Conservation (phyloP, 1,284 basidiomycete species). For the Ceratobasidium sp. region DNA sequence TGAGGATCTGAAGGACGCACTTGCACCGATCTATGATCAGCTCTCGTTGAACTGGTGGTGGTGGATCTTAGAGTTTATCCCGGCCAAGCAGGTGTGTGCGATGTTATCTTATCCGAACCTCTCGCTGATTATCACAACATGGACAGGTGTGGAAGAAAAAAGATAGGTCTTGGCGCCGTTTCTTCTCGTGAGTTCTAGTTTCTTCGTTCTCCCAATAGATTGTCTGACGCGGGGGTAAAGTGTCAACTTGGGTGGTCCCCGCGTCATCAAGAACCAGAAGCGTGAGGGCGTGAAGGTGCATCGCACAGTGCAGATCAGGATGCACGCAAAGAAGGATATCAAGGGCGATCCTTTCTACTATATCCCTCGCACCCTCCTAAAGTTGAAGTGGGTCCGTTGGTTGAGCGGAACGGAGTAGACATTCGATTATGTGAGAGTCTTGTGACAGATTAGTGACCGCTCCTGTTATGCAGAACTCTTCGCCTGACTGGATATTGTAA, state of each 20-base stretch:
- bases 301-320: constrained; percentile 29
- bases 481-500: too few relatives aligned
- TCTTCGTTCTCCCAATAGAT: neutral
- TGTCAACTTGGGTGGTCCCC: constrained; percentile 35
- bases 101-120: neutral
- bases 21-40: constrained; percentile 42
- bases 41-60: constrained; percentile 45
- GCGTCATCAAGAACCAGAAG: constrained; percentile 40
- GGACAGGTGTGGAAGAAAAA: constrained; percentile 39
- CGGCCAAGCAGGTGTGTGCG: constrained; percentile 33
- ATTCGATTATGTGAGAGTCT: neutral
- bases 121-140: neutral
- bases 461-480: too few relatives aligned
- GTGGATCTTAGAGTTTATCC: constrained; percentile 48
- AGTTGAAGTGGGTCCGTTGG: constrained; percentile 29
- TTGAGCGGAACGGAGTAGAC: constrained; percentile 22
- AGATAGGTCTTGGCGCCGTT: constrained; percentile 20
- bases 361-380: constrained; percentile 4
- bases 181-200: constrained; percentile 18
- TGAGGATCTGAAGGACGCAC: constrained; percentile 41
- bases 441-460: too few relatives aligned
- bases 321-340: constrained; percentile 12
- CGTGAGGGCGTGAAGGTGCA: constrained; percentile 36
- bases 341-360: constrained; percentile 24
- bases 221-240: neutral